These are phyloP conservation scores for Grigorovia transvaalensis DNA, from an alignment of 805 yeast species.

Conservation along the genomic window DNA sequence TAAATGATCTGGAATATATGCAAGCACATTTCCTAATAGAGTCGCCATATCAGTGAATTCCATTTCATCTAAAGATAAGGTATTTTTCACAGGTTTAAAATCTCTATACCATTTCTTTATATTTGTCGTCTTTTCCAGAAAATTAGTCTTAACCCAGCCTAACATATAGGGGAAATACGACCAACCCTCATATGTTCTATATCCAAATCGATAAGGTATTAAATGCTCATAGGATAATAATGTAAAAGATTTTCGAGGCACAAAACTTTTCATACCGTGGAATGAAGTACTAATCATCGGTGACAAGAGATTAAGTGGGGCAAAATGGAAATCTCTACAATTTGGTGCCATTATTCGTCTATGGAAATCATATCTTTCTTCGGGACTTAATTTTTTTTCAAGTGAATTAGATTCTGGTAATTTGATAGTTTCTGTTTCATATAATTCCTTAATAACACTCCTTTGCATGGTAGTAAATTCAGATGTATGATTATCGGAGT, in stretches of 20 bases:
- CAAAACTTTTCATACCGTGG: conserved; percentile 49
- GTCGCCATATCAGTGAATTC: conserved; percentile 11
- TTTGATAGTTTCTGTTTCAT: conserved; percentile 4
- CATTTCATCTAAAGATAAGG: conserved; percentile 10
- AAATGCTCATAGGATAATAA: conserved; percentile 41
- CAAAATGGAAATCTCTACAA: conserved; percentile 55
- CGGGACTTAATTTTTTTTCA: conserved; percentile 14
- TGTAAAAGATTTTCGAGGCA: conserved; percentile 38
- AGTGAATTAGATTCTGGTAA: conserved; percentile 3
- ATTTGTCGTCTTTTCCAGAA: conserved; percentile 11
- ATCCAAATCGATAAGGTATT: conserved; percentile 27
- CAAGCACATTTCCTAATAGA: conserved; percentile 13
- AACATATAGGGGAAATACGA: conserved; percentile 43
- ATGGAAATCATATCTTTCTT: conserved; percentile 29
- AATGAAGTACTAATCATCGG: conserved; percentile 43
- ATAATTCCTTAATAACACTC: conserved; percentile 7
- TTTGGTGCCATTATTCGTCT: conserved; percentile 30
- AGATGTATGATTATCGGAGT: conserved; percentile 6
- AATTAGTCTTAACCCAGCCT: conserved; percentile 37
- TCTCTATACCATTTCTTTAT: conserved; percentile 8
- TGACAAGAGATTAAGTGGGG: conserved; percentile 36
- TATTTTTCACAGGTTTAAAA: conserved; percentile 4
- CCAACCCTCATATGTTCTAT: conserved; percentile 30
- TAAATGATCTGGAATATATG: conserved; percentile 6
- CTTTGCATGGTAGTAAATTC: conserved; percentile 6